Percentiles rank a stretch among this genome's conserved stretches.
Evolutionary conservation across 345 rosid genomes (phyloP).

Genomic region (Euphorbia lathyris): DNA sequence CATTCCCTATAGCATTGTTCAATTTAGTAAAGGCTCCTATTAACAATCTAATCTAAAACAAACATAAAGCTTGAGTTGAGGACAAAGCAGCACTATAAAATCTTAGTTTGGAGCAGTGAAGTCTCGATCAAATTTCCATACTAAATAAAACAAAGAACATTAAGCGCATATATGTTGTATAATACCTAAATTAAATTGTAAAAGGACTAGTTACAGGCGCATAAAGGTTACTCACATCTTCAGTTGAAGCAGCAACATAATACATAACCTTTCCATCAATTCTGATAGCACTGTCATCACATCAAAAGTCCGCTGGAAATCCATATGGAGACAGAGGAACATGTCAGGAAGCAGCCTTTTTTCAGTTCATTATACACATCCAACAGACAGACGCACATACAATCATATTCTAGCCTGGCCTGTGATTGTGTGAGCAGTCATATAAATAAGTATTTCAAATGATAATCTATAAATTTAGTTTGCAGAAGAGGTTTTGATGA

Average conservation of each 20-base stretch:
- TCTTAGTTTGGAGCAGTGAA: background rate
- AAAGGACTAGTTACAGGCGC: background rate
- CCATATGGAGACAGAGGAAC: slow-evolving; percentile 14
- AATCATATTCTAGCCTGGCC: too few species aligned
- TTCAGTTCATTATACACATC: background rate
- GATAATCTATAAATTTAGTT: too few species aligned
- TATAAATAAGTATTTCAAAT: too few species aligned
- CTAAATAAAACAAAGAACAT: background rate
- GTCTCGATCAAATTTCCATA: background rate
- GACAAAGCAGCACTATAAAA: background rate
- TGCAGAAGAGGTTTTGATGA: too few species aligned
- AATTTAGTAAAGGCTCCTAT: slow-evolving; percentile 81
- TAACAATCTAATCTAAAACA: background rate
- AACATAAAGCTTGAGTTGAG: background rate
- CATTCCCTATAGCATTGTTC: slow-evolving; percentile 96
- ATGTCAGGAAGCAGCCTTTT: background rate
- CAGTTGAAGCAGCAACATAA: slow-evolving; percentile 89
- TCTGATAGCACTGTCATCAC: slow-evolving; percentile 90
- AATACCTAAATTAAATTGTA: slow-evolving; percentile 38
- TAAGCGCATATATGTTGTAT: background rate
- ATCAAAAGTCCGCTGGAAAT: slow-evolving; percentile 81
- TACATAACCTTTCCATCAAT: slow-evolving; percentile 93
- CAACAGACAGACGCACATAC: background rate
- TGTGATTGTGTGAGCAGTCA: too few species aligned
- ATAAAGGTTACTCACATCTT: slow-evolving; percentile 30